These are phyloP conservation scores for Microsporum ferrugineum DNA, from an alignment of 2,329 filamentous ascomycete genomes.

Conservation along the genomic window DNA sequence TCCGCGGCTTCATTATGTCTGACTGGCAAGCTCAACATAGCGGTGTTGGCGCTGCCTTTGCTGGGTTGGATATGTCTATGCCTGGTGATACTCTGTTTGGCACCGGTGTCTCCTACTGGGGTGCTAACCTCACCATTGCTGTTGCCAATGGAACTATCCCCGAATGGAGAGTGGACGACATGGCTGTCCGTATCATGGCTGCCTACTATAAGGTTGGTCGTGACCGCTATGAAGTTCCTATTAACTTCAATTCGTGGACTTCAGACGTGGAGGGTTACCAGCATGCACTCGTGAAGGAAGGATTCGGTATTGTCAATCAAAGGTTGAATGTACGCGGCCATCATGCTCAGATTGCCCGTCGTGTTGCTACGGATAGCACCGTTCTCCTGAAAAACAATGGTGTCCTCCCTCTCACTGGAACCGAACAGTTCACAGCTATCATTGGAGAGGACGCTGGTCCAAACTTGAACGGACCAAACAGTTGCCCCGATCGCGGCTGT, in stretches of 20 bases:
- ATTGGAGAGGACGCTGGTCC: conserved; percentile 75
- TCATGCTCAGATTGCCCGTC: conserved; percentile 61
- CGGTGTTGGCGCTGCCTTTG: conserved; percentile 53
- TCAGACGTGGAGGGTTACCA: conserved; percentile 59
- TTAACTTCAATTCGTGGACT: conserved; percentile 88
- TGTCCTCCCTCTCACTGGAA: conserved; percentile 59
- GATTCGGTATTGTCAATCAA: conserved; percentile 59
- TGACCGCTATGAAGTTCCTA: conserved; percentile 40
- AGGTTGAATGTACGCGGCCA: conserved; percentile 73
- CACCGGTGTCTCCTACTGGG: conserved; percentile 64
- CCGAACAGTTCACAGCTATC: conserved; percentile 62
- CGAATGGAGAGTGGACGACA: conserved; percentile 79
- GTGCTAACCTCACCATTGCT: conserved; percentile 73
- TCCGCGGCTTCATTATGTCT: conserved; percentile 56
- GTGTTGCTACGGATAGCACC: conserved; percentile 66
- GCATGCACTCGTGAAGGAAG: conserved; percentile 52
- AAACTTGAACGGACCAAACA: conserved; percentile 65
- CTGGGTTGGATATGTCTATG: conserved; percentile 73
- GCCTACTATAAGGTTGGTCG: conserved; percentile 54
- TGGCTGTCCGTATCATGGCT: conserved; percentile 69
- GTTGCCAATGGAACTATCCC: conserved; percentile 84
- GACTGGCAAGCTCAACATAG: conserved; percentile 72
- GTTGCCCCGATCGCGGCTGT: conserved; percentile 58
- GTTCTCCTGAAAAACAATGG: conserved; percentile 82
- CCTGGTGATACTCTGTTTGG: conserved; percentile 71